Conservation (phyloP, 805 yeast genomes). For the Starmerella davenportii region DNA sequence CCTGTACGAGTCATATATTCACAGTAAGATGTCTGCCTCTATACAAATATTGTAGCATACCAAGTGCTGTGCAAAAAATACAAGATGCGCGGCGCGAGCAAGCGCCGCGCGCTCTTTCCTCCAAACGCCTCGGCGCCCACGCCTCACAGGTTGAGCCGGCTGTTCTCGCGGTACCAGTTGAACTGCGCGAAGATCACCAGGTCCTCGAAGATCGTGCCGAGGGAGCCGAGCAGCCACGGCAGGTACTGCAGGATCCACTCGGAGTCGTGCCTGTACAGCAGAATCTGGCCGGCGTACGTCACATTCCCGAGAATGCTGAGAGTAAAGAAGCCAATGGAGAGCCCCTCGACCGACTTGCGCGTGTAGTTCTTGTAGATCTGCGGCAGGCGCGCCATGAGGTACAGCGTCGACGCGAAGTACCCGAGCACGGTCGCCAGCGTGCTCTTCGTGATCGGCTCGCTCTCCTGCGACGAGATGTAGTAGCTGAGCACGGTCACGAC, state of each 20-base stretch:
- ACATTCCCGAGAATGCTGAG: slow-evolving; percentile 59
- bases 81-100: too few relatives aligned
- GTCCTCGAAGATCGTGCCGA: slow-evolving; percentile 64
- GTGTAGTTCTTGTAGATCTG: slow-evolving; percentile 67
- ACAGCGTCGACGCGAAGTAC: slow-evolving; percentile 47
- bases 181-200: slow-evolving; percentile 47
- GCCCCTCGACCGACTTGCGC: slow-evolving; percentile 68
- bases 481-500: slow-evolving; percentile 48
- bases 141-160: not conserved
- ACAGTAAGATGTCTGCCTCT: too few relatives aligned
- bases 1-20: too few relatives aligned
- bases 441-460: slow-evolving; percentile 12
- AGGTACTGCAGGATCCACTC: slow-evolving; percentile 43
- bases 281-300: slow-evolving; percentile 57
- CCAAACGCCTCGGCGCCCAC: too few relatives aligned
- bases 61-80: too few relatives aligned
- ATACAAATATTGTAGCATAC: too few relatives aligned
- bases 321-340: slow-evolving; percentile 62
- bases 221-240: slow-evolving; percentile 63
- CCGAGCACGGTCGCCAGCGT: slow-evolving; percentile 45
- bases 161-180: slow-evolving; percentile 31
- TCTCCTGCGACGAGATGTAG: slow-evolving; percentile 25
- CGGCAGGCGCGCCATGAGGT: slow-evolving; percentile 63
- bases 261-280: slow-evolving; percentile 44
- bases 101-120: too few relatives aligned